Conservation (phyloP, 148 eudicot genomes). For the Fagopyrum homotropicum region DNA sequence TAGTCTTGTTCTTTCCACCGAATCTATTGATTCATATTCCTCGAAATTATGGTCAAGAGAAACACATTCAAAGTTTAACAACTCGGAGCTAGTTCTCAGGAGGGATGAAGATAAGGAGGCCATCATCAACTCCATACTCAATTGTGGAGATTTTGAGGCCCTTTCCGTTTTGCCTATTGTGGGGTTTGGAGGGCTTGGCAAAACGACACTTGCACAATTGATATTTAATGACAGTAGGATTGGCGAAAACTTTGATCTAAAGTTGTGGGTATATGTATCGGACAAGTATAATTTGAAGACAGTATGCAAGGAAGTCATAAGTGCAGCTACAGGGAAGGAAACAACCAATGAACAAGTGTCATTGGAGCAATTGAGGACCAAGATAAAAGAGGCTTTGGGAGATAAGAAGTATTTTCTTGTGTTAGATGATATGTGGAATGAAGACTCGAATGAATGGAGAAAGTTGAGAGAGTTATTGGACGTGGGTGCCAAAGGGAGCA, state of each 20-base stretch:
- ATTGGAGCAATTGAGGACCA: background rate
- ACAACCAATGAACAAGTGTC: background rate
- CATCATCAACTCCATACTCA: conserved; percentile 1
- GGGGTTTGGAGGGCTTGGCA: conserved; percentile 10
- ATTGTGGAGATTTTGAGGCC: background rate
- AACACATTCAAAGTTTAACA: background rate
- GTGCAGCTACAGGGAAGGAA: background rate
- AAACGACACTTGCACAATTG: conserved; percentile 22
- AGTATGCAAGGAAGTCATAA: background rate
- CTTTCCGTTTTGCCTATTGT: background rate
- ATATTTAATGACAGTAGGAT: conserved; percentile 16
- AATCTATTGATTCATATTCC: too few species aligned
- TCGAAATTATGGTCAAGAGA: background rate
- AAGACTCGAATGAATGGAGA: too few species aligned
- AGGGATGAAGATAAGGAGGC: conserved; percentile 13
- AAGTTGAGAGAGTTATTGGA: too few species aligned
- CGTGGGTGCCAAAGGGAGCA: too few species aligned
- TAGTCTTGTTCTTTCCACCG: background rate
- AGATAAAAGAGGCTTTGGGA: too few species aligned
- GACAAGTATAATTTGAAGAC: too few species aligned
- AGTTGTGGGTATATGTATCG: too few species aligned
- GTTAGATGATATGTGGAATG: too few species aligned
- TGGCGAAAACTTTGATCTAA: background rate
- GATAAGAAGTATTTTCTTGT: too few species aligned
- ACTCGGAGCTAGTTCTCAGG: conserved; percentile 8